Conservation (phyloP, 805 yeast species). For the Barnettozyma sp. region DNA sequence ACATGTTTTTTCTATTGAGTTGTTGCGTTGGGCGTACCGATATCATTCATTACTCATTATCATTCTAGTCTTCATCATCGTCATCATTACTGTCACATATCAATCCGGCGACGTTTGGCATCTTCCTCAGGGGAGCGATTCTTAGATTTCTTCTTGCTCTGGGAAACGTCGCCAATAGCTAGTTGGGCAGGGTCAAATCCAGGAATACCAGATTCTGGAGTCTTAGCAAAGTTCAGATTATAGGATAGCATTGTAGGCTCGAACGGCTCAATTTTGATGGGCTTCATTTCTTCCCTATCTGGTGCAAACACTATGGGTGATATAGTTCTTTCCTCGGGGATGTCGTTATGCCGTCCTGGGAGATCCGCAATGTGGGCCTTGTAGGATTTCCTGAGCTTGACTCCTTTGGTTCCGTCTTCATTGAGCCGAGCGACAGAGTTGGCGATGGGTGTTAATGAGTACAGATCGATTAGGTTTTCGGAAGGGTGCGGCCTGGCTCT, state of each 20-base stretch:
- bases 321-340: constrained; percentile 42
- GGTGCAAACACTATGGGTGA: constrained; percentile 32
- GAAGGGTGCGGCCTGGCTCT: constrained; percentile 62
- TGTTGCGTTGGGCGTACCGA: too few relatives aligned
- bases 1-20: too few relatives aligned
- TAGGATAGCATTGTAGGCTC: constrained; percentile 41
- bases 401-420: constrained; percentile 85
- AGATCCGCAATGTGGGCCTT: constrained; percentile 86
- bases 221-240: constrained; percentile 55
- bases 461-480: constrained; percentile 62
- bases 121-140: constrained; percentile 21
- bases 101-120: constrained; percentile 24
- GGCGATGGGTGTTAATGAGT: constrained; percentile 61
- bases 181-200: constrained; percentile 66
- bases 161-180: constrained; percentile 45
- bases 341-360: constrained; percentile 63
- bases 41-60: too few relatives aligned
- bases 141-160: constrained; percentile 36
- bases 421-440: constrained; percentile 79
- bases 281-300: constrained; percentile 28
- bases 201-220: constrained; percentile 64
- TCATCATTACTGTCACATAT: constrained; percentile 7
- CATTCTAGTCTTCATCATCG: too few relatives aligned
- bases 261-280: constrained; percentile 42
- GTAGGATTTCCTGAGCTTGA: constrained; percentile 88